Conservation (phyloP, 164 flowering plant genomes). For the Macadamia tetraphylla region DNA sequence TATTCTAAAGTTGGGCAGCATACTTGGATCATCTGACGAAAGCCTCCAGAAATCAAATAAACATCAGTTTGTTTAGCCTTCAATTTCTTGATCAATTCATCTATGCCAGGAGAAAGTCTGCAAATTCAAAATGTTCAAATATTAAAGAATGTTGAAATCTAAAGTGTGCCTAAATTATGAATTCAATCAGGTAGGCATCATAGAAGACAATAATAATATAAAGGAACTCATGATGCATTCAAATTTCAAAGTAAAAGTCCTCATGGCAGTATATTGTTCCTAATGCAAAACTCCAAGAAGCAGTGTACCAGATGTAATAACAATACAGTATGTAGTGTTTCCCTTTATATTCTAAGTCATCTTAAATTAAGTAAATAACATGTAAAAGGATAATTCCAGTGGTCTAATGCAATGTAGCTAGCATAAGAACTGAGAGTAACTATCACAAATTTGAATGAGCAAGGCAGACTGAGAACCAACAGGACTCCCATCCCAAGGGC, state of each 20-base stretch:
- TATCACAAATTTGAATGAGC: neutral
- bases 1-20: conserved; percentile 8
- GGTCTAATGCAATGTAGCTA: neutral
- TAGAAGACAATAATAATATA: neutral
- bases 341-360: neutral
- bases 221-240: neutral
- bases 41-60: conserved; percentile 92
- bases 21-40: conserved; percentile 98
- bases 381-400: neutral
- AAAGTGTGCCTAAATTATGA: neutral
- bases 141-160: conserved; percentile 7
- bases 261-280: neutral
- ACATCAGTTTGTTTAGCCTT: conserved; percentile 52
- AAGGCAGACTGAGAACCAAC: neutral
- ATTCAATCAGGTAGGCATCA: neutral
- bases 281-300: too few relatives aligned
- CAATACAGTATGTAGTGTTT: too few relatives aligned
- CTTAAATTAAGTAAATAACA: neutral
- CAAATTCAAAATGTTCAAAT: conserved; percentile 7
- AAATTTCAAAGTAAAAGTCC: neutral
- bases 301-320: too few relatives aligned
- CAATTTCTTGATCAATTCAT: conserved; percentile 66
- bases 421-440: neutral
- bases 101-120: conserved; percentile 92
- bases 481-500: too few relatives aligned